Evolutionary conservation across 2,329 filamentous ascomycete species (phyloP), one percentile per base, ranked within the genome.

Genomic region (Ophiostoma novo-ulmi): DNA sequence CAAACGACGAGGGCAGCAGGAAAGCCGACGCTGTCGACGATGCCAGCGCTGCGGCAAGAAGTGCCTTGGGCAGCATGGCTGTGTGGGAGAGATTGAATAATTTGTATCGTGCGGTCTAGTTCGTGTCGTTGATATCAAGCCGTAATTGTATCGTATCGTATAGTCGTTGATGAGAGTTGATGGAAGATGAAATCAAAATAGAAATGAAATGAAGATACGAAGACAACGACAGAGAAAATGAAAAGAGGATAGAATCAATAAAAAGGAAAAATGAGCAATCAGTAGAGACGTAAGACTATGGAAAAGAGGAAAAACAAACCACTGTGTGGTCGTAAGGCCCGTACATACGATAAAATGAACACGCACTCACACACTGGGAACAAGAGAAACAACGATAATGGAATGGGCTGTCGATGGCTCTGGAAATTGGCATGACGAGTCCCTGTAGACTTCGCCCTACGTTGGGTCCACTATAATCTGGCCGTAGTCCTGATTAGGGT

Each of bases 1-100:
- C 77, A 72, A 81, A 80, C 70, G 83, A 77, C 75, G 87, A 84
- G 44, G 87, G 82, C 70, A 89, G 75, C 72, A 89, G 80, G 75
- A 89, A 82, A 71, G 86, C 84, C 52, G 78, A 72, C 69, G 76
- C 76, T 69, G 76, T 74, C 72, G 78, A 71, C 77, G 72, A 80
- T 78, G 14, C 78, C 78, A 71, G 79, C 80, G 80, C 80, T 58
- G 78, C 79, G 61, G 85, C 78, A 68, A 81, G 79, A 74, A 84
- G 79, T 74, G 81, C 79, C 67, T 84, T 84, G 77, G 78, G 72
- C 74, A 79, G 71, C 78, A 80, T 79, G 69, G 69, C 73, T 39
- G 39, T 61, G 58, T 26, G 11, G 14, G 52, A 13, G 17, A 26
- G 22, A 31, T 58, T 10, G 5, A 48, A 10, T 26, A 5, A 8